Conservation (phyloP, 2,329 filamentous ascomycete species). For the Emergomyces pasteurianus region DNA sequence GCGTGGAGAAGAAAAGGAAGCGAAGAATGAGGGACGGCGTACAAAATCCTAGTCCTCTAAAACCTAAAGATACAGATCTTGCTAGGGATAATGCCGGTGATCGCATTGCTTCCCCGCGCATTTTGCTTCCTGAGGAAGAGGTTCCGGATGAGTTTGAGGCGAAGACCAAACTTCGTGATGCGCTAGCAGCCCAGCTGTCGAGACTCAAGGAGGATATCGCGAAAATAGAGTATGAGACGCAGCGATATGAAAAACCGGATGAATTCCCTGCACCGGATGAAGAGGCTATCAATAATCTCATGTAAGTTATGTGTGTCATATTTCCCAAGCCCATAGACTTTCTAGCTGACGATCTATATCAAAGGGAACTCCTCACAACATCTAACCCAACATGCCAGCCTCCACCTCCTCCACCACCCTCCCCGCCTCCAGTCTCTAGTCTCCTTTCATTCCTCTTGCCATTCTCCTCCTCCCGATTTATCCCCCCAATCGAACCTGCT, state of each 20-base stretch:
- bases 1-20: conserved; percentile 18
- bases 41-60: conserved; percentile 22
- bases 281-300: conserved; percentile 22
- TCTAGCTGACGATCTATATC: conserved; percentile 14
- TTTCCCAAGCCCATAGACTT: conserved; percentile 7
- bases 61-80: conserved; percentile 14
- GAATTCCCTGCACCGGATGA: conserved; percentile 22
- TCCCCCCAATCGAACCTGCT: conserved; percentile 9
- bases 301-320: conserved; percentile 17
- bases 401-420: conserved; percentile 12
- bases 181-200: conserved; percentile 44
- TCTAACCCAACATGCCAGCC: conserved; percentile 18
- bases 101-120: not conserved
- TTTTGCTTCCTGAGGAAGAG: conserved; percentile 4
- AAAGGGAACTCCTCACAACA: conserved; percentile 21
- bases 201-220: conserved; percentile 48
- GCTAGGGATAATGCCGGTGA: conserved; percentile 8
- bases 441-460: conserved; percentile 30
- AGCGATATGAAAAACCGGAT: conserved; percentile 36
- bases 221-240: conserved; percentile 46
- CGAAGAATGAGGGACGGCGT: conserved; percentile 13
- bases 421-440: conserved; percentile 21
- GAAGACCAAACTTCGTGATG: conserved; percentile 43
- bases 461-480: conserved; percentile 19
- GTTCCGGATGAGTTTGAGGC: conserved; percentile 19